A percentile compares a stretch with the other conserved stretches of the same genome.
phyloP scores from a whole-genome alignment of 306 rosid species.

The Pyrus bretschneideri region DNA sequence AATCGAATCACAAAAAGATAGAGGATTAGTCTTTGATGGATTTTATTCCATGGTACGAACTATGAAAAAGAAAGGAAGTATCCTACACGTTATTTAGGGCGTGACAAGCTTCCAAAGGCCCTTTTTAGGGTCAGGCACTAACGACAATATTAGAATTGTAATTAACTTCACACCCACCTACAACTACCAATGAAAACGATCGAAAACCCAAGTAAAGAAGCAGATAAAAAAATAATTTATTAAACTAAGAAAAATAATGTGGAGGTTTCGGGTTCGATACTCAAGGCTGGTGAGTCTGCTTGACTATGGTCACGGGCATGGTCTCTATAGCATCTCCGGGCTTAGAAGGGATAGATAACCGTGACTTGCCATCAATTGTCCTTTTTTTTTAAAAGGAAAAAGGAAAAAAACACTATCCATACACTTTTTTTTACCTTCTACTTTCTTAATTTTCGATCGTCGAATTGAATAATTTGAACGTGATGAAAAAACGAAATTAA shows the following conservation, averaged over 20 bases:
- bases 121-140: background rate
- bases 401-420: no score
- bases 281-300: no score
- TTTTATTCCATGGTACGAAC: background rate
- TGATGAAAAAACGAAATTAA: background rate
- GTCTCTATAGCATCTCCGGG: rapidly evolving
- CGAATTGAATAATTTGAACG: no score
- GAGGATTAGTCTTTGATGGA: background rate
- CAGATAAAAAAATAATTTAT: no score
- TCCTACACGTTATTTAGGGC: background rate
- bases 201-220: background rate
- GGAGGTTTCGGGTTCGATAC: rapidly evolving
- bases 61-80: background rate
- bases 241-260: no score
- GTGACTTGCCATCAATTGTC: rapidly evolving
- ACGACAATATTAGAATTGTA: background rate
- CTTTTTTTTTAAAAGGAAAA: no score
- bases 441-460: no score
- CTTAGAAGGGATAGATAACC: rapidly evolving
- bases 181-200: background rate
- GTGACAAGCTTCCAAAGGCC: background rate
- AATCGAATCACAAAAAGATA: background rate
- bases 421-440: no score
- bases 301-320: no score
- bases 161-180: background rate